Conservation (phyloP, 2,329 filamentous ascomycete species). For the Endoconidiophora polonica region DNA sequence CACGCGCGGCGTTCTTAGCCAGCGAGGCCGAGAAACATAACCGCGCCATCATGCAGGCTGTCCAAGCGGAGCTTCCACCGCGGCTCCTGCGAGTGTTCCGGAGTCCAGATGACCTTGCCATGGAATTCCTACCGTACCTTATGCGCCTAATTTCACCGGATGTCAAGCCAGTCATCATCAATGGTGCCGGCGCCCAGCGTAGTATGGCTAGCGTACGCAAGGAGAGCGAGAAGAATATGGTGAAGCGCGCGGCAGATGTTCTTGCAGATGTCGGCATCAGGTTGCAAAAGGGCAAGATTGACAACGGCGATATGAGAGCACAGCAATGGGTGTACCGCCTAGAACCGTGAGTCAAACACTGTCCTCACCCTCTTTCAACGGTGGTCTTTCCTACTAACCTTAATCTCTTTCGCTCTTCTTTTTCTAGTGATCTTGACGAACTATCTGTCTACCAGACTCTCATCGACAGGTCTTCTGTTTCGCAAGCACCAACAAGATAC, state of each 20-base stretch:
- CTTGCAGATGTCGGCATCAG: conserved; percentile 70
- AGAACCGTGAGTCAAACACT: conserved; percentile 56
- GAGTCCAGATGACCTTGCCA: conserved; percentile 58
- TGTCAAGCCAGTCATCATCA: conserved; percentile 77
- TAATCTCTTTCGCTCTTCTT: neutral
- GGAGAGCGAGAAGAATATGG: conserved; percentile 66
- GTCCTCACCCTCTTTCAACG: neutral
- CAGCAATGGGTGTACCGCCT: conserved; percentile 74
- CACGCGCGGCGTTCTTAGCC: conserved; percentile 65
- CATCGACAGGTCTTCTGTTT: conserved; percentile 33
- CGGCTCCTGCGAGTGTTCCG: conserved; percentile 62
- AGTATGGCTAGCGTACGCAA: conserved; percentile 74
- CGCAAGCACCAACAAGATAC: conserved; percentile 63
- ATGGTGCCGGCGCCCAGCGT: conserved; percentile 45
- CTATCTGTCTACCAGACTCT: conserved; percentile 60
- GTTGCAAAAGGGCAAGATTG: conserved; percentile 67
- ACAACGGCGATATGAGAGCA: conserved; percentile 47
- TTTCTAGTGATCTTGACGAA: conserved; percentile 49
- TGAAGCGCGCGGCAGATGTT: conserved; percentile 61
- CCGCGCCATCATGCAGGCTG: conserved; percentile 50
- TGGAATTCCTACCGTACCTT: conserved; percentile 72
- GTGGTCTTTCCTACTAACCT: conserved; percentile 12
- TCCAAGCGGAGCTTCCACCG: conserved; percentile 57
- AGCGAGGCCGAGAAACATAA: conserved; percentile 69
- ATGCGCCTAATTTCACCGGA: conserved; percentile 72